These are phyloP conservation scores for Oenanthe javanica DNA, from an alignment of 140 eudicot genomes.

Conservation along the genomic window DNA sequence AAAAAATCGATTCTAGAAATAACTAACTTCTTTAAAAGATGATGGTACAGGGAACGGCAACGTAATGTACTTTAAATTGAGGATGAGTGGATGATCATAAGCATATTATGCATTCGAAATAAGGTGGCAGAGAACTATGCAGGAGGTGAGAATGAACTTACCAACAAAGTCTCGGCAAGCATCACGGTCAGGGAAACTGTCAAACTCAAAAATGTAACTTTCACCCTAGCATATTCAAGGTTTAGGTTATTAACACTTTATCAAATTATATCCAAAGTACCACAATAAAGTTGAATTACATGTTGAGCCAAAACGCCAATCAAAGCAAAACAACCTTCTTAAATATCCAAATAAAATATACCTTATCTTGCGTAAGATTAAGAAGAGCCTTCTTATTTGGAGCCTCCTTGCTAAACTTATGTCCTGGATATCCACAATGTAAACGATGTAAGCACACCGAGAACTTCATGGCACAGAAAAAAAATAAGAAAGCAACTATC, in stretches of 20 bases:
- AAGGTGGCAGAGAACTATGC: neutral
- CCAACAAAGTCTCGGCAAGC: constrained; percentile 83
- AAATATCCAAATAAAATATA: neutral
- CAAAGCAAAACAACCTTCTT: neutral
- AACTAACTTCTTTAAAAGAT: neutral
- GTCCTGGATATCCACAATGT: constrained; percentile 37
- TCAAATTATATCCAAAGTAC: neutral
- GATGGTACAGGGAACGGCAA: neutral
- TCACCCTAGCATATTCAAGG: constrained; percentile 35
- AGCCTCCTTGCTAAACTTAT: constrained; percentile 71
- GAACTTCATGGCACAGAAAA: neutral
- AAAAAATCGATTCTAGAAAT: neutral
- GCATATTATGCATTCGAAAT: neutral
- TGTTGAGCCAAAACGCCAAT: neutral
- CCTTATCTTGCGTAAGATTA: constrained; percentile 63
- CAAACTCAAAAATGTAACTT: constrained; percentile 71
- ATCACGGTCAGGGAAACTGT: constrained; percentile 69
- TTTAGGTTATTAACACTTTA: neutral
- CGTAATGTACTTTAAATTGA: neutral
- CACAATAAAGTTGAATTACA: neutral
- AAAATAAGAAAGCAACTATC: neutral
- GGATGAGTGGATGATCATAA: neutral
- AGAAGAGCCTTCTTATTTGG: constrained; percentile 58
- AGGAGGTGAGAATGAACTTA: constrained; percentile 21
- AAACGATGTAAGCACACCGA: constrained; percentile 14